phyloP scores from a whole-genome alignment of 345 rosid species.

The Chamaenerion angustifolium region DNA sequence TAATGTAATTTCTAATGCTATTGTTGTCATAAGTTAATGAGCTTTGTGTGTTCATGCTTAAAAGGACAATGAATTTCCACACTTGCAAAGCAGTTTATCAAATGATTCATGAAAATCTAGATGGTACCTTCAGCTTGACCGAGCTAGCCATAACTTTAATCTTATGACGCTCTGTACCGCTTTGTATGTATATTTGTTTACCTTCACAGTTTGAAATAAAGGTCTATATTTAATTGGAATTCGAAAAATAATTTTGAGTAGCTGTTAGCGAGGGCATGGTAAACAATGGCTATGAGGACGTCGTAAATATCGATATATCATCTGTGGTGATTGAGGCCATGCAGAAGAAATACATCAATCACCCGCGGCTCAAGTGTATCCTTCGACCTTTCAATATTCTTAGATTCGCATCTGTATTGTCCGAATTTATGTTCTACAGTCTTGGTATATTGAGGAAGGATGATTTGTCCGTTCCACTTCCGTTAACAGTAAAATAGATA shows the following conservation, averaged over 20 bases:
- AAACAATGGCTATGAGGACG: slow-evolving; percentile 70
- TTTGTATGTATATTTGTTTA: no score
- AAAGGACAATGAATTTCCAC: no score
- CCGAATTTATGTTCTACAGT: neutral
- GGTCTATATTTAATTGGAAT: neutral
- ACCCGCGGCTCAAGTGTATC: slow-evolving; percentile 62
- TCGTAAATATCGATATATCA: slow-evolving; percentile 65
- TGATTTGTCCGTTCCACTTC: neutral
- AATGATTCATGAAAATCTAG: no score
- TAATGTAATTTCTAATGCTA: no score
- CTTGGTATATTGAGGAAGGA: neutral
- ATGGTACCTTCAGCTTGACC: no score
- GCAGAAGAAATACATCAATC: slow-evolving; percentile 37
- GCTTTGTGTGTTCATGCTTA: no score
- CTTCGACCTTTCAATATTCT: neutral
- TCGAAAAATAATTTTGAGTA: slow-evolving; percentile 12
- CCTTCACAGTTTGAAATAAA: no score
- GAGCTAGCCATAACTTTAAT: no score
- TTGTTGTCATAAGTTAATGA: no score
- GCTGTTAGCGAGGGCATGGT: slow-evolving; percentile 75
- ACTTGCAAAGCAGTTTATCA: no score
- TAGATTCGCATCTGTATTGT: no score
- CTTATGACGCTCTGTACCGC: no score
- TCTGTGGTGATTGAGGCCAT: slow-evolving; percentile 60
- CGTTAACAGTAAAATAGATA: slow-evolving; percentile 20